Percentiles rank a stretch among this genome's conserved stretches.
Conservation (phyloP, 768 basidiomycete species). For the Heimioporus sp. region DNA sequence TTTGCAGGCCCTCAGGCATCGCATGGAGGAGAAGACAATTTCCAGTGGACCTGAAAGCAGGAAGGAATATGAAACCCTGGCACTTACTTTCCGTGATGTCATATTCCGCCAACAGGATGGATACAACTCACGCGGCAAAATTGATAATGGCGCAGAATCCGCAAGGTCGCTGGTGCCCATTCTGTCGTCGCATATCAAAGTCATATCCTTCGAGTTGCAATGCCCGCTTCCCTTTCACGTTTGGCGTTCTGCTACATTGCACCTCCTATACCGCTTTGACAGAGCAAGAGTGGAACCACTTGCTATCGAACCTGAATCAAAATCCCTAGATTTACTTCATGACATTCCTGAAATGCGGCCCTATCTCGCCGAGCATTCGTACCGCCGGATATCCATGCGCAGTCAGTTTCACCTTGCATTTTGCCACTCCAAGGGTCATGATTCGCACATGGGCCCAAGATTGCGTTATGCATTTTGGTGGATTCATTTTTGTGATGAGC, state of each 20-base stretch:
- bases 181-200: background rate
- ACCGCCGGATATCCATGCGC: too few species aligned
- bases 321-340: conserved; percentile 8
- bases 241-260: conserved; percentile 39
- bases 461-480: conserved; percentile 16
- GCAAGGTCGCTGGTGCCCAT: conserved; percentile 38
- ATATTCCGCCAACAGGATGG: background rate
- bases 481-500: background rate
- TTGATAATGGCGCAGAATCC: conserved; percentile 21
- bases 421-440: background rate
- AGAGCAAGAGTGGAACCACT: too few species aligned
- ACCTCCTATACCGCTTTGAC: conserved; percentile 31
- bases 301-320: too few species aligned
- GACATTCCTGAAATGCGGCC: conserved; percentile 16
- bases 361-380: background rate
- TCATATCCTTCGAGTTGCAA: conserved; percentile 37
- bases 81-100: background rate
- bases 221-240: conserved; percentile 33
- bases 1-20: conserved; percentile 19
- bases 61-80: background rate
- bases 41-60: background rate
- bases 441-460: conserved; percentile 5
- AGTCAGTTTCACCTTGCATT: too few species aligned
- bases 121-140: conserved; percentile 6
- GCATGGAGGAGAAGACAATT: conserved; percentile 24